These are phyloP conservation scores for Pistacia vera DNA, from an alignment of 345 rosid genomes.

Conservation along the genomic window DNA sequence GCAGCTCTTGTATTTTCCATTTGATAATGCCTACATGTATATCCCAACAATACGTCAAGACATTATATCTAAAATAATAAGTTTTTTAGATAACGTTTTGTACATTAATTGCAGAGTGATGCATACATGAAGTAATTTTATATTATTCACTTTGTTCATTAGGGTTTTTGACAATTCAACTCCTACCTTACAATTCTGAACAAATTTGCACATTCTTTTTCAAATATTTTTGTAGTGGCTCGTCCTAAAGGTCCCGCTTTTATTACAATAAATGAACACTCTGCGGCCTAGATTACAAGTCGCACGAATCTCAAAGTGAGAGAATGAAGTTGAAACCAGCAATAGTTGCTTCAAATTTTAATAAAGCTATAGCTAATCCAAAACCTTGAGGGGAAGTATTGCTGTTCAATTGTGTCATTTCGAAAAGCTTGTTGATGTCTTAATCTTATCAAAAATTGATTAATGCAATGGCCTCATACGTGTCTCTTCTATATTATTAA, in stretches of 20 bases:
- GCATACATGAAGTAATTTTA: not conserved
- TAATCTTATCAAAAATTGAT: not conserved
- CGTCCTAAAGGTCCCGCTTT: not conserved
- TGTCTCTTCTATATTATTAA: not conserved
- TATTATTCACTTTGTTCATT: not conserved
- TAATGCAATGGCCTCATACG: not conserved
- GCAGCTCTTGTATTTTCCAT: constrained; percentile 70
- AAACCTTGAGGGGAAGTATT: not conserved
- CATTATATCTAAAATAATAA: too few species aligned
- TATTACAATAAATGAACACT: not conserved
- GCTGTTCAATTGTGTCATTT: not conserved
- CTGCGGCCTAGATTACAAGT: not conserved
- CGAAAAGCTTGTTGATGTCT: not conserved
- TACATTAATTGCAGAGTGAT: not conserved
- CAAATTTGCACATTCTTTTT: not conserved
- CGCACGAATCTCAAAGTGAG: not conserved
- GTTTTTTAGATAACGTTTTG: too few species aligned
- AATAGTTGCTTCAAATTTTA: not conserved
- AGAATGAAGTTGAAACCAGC: not conserved
- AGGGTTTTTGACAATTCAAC: not conserved
- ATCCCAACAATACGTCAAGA: not conserved
- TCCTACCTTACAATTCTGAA: not conserved
- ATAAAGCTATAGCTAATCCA: not conserved
- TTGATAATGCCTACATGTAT: constrained; percentile 49
- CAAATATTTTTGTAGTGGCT: not conserved